A percentile compares a stretch with the other conserved stretches of the same genome.
Evolutionary conservation across 2,329 filamentous ascomycete species (phyloP).

Genomic region (Aspergillus flavus): DNA sequence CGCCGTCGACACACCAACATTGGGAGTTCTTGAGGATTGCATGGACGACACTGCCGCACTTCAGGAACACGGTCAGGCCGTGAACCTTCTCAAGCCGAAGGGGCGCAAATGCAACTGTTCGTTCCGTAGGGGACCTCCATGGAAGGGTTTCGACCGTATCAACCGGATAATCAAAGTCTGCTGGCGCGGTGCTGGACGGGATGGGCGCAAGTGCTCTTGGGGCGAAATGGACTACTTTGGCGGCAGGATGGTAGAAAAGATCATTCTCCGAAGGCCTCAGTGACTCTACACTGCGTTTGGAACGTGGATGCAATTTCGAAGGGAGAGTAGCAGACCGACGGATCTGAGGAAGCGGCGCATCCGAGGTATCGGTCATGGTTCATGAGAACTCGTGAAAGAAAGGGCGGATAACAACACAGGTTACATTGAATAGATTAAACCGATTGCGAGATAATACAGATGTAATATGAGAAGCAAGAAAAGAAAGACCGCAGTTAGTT

Average conservation of each 20-base stretch:
- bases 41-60: constrained; percentile 79
- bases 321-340: constrained; percentile 42
- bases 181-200: constrained; percentile 44
- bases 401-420: constrained; percentile 6
- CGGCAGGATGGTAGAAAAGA: constrained; percentile 72
- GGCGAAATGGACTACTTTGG: constrained; percentile 70
- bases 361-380: constrained; percentile 36
- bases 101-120: constrained; percentile 78
- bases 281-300: constrained; percentile 31
- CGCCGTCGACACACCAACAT: constrained; percentile 88
- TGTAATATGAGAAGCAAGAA: constrained; percentile 1
- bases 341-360: constrained; percentile 31
- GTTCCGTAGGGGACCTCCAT: constrained; percentile 75
- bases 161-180: constrained; percentile 51
- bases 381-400: constrained; percentile 17
- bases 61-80: constrained; percentile 83
- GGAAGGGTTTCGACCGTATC: constrained; percentile 65
- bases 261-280: constrained; percentile 39
- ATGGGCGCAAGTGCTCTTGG: constrained; percentile 44
- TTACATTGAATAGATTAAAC: constrained; percentile 22
- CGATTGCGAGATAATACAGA: not conserved
- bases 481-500: constrained; percentile 8
- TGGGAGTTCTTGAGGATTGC: constrained; percentile 88
- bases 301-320: constrained; percentile 33
- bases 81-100: constrained; percentile 84